These are phyloP conservation scores for Parmales sp. DNA, from an alignment of 108 stramenopile species.

Conservation along the genomic window DNA sequence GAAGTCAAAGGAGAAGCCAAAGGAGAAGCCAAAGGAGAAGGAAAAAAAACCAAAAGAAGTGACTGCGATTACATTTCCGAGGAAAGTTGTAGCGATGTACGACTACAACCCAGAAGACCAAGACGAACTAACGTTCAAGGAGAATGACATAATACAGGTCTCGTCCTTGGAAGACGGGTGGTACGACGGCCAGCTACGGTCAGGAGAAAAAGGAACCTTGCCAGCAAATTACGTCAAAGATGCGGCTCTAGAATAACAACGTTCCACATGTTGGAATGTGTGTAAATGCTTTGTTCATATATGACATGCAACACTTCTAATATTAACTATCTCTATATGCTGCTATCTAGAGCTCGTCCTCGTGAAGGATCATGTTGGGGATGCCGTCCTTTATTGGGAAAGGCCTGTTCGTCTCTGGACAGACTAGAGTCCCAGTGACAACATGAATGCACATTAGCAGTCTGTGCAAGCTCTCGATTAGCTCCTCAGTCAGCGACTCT, in stretches of 20 bases:
- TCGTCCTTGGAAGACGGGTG: background rate
- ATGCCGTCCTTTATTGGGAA: slow-evolving; percentile 86
- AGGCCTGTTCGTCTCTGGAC: slow-evolving; percentile 78
- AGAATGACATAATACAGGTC: background rate
- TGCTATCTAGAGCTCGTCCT: slow-evolving; percentile 83
- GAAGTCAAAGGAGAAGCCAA: background rate
- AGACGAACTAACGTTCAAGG: background rate
- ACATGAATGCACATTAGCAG: slow-evolving; percentile 79
- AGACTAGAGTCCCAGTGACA: slow-evolving; percentile 71
- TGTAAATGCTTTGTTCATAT: too few relatives aligned
- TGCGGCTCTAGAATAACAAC: too few relatives aligned
- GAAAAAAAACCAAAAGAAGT: background rate
- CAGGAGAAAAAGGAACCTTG: background rate
- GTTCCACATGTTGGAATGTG: too few relatives aligned
- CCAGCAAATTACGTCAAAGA: slow-evolving; percentile 4
- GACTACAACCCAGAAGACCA: background rate
- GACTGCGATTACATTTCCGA: background rate
- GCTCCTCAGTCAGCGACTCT: slow-evolving; percentile 29
- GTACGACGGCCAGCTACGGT: background rate
- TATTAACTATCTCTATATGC: too few relatives aligned
- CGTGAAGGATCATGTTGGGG: slow-evolving; percentile 95
- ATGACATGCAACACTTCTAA: too few relatives aligned
- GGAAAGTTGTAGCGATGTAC: background rate
- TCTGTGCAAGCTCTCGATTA: slow-evolving; percentile 43
- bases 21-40: background rate